phyloP scores from a whole-genome alignment of 2,329 filamentous ascomycete species.

The Westerdykella aurantiaca region DNA sequence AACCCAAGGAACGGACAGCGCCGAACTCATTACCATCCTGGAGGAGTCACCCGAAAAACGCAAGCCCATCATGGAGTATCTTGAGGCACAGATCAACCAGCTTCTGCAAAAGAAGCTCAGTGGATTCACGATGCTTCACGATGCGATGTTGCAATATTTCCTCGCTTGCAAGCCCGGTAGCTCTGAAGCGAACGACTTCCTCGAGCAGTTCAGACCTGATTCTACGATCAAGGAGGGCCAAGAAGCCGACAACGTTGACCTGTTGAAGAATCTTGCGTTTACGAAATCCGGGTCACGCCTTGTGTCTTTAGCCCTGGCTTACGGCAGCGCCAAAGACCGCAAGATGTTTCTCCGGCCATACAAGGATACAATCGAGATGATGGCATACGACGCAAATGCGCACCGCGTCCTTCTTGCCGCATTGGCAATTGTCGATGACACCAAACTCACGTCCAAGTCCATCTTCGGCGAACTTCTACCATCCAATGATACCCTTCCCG shows the following conservation, averaged over 20 bases:
- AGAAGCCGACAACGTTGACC: constrained; percentile 49
- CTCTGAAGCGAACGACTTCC: constrained; percentile 77
- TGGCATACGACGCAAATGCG: constrained; percentile 74
- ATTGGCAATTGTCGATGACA: constrained; percentile 91
- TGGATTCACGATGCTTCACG: constrained; percentile 95
- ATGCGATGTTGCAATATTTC: constrained; percentile 97
- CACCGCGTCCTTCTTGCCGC: constrained; percentile 78
- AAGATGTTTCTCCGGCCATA: constrained; percentile 82
- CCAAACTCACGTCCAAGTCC: constrained; percentile 76
- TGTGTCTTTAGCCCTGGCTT: constrained; percentile 72
- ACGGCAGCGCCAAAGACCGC: constrained; percentile 86
- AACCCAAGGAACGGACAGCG: constrained; percentile 45
- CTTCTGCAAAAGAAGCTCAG: constrained; percentile 95
- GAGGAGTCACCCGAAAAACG: constrained; percentile 77
- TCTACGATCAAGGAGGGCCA: constrained; percentile 61
- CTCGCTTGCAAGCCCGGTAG: constrained; percentile 69
- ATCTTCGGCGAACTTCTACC: constrained; percentile 81
- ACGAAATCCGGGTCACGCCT: constrained; percentile 82
- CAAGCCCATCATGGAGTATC: constrained; percentile 75
- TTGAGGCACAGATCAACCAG: constrained; percentile 82
- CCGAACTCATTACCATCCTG: constrained; percentile 71
- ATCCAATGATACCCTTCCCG: constrained; percentile 45
- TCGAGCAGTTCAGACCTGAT: constrained; percentile 87
- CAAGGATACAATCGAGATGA: constrained; percentile 80
- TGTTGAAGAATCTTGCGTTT: constrained; percentile 93